A percentile compares a stretch with the other conserved stretches of the same genome.
Conservation (phyloP, 176 grass and related monocot species). For the Phyllostachys edulis region DNA sequence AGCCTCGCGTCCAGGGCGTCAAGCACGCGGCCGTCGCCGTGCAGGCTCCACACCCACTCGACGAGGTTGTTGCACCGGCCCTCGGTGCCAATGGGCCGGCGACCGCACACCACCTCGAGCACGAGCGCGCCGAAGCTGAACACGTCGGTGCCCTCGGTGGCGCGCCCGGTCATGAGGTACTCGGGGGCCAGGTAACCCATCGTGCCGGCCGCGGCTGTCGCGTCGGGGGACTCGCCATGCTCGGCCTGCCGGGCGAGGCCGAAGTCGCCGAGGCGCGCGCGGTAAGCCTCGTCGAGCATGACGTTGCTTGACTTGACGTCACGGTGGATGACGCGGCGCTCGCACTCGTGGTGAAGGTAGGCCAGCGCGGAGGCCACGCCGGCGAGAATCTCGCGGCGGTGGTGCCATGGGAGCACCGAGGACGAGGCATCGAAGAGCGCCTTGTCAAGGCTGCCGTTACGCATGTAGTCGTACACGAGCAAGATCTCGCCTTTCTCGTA, state of each 20-base stretch:
- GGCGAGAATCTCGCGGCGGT: conserved; percentile 66
- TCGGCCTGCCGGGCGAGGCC: conserved; percentile 78
- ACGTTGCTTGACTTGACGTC: conserved; percentile 99
- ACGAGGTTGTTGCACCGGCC: conserved; percentile 63
- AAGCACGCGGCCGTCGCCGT: conserved; percentile 58
- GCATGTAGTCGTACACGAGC: conserved; percentile 97
- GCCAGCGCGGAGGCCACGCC: conserved; percentile 87
- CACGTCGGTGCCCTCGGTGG: conserved; percentile 74
- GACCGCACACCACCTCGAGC: conserved; percentile 72
- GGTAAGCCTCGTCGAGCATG: conserved; percentile 86
- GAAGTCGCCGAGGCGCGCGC: conserved; percentile 84
- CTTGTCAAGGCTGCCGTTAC: conserved; percentile 90
- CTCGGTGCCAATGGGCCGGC: conserved; percentile 62
- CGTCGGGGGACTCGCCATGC: conserved; percentile 78
- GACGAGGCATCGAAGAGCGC: conserved; percentile 58
- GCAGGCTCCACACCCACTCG: conserved; percentile 91
- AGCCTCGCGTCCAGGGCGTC: conserved; percentile 50
- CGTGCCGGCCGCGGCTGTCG: conserved; percentile 79
- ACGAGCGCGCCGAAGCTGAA: conserved; percentile 87
- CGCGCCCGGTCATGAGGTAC: conserved; percentile 90
- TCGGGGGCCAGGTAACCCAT: conserved; percentile 97
- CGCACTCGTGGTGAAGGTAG: conserved; percentile 93
- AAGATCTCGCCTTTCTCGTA: conserved; percentile 92
- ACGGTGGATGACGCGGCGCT: conserved; percentile 90
- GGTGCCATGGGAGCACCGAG: conserved; percentile 54